Conservation (phyloP, 192 early-diverging fungal species). For the Coemansia sp. region DNA sequence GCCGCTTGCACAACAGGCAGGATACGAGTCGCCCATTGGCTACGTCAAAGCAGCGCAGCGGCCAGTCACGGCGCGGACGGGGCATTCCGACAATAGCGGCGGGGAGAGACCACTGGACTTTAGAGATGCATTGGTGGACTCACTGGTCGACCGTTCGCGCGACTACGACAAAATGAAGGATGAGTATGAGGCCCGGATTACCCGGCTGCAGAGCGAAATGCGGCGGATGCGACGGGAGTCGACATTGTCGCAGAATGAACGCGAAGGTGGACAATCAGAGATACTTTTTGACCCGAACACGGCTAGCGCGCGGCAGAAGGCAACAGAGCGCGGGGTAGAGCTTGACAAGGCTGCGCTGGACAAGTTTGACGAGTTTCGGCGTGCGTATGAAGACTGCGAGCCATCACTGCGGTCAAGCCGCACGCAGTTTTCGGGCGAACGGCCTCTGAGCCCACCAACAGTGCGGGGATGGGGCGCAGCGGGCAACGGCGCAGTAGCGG, state of each 20-base stretch:
- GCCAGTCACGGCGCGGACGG: not conserved
- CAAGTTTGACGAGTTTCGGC: slow-evolving; percentile 49
- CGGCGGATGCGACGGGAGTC: slow-evolving; percentile 20
- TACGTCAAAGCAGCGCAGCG: not conserved
- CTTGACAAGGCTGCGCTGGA: slow-evolving; percentile 36
- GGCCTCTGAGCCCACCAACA: slow-evolving; percentile 48
- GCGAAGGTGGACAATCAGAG: slow-evolving; percentile 11
- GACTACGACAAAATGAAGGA: slow-evolving; percentile 20
- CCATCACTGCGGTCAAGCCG: slow-evolving; percentile 41
- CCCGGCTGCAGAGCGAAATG: slow-evolving; percentile 22
- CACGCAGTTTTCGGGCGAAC: slow-evolving; percentile 45
- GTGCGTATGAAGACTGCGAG: slow-evolving; percentile 48
- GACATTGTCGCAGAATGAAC: not conserved
- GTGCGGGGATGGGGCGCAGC: slow-evolving; percentile 25
- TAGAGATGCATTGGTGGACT: slow-evolving; percentile 19
- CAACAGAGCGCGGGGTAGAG: slow-evolving; percentile 13
- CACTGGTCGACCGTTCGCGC: slow-evolving; percentile 26
- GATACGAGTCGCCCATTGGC: slow-evolving; percentile 7
- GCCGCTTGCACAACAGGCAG: not conserved
- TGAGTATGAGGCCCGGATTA: slow-evolving; percentile 19
- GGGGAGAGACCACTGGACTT: slow-evolving; percentile 13
- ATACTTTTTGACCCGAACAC: slow-evolving; percentile 26
- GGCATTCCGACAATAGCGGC: not conserved
- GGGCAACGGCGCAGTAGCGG: slow-evolving; percentile 7
- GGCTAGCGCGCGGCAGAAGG: slow-evolving; percentile 17